phyloP scores from a whole-genome alignment of 768 basidiomycete species.

The Stropharia rugosoannulata region DNA sequence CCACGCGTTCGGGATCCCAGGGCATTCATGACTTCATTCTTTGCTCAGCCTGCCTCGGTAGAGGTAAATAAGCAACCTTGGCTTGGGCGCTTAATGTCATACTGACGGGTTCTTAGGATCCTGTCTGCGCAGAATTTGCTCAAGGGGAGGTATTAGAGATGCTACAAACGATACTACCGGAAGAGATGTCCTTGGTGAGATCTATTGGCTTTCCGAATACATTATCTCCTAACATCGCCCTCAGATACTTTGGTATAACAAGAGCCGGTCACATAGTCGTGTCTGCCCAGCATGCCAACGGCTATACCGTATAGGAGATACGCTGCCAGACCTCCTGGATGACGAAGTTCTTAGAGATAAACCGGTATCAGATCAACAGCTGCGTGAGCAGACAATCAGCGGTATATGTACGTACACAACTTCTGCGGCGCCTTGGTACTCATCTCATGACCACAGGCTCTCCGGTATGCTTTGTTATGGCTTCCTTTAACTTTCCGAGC shows the following conservation, averaged over 20 bases:
- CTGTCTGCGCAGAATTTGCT: slow-evolving; percentile 75
- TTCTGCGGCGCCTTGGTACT: not conserved
- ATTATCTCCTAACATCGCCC: not conserved
- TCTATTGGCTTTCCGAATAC: not conserved
- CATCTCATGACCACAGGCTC: slow-evolving; percentile 49
- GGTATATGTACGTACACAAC: slow-evolving; percentile 61
- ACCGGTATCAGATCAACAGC: slow-evolving; percentile 14
- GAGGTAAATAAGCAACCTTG: slow-evolving; percentile 31
- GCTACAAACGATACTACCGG: slow-evolving; percentile 65
- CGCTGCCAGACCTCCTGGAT: slow-evolving; percentile 46
- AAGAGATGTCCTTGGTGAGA: slow-evolving; percentile 69
- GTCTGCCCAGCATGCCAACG: slow-evolving; percentile 80
- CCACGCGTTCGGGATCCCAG: slow-evolving; percentile 68
- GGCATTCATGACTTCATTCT: slow-evolving; percentile 67
- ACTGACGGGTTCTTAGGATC: slow-evolving; percentile 34
- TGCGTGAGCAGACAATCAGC: slow-evolving; percentile 68
- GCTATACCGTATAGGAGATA: slow-evolving; percentile 69
- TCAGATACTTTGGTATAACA: slow-evolving; percentile 85
- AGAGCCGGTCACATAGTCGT: slow-evolving; percentile 66
- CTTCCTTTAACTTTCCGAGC: slow-evolving; percentile 61
- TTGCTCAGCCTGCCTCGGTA: slow-evolving; percentile 62
- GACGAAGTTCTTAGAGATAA: slow-evolving; percentile 17
- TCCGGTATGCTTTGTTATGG: slow-evolving; percentile 72
- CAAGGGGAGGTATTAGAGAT: slow-evolving; percentile 75
- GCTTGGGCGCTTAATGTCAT: not conserved